Evolutionary conservation across 2,329 filamentous ascomycete species (phyloP).

Genomic region (Scytalidium lignicola): DNA sequence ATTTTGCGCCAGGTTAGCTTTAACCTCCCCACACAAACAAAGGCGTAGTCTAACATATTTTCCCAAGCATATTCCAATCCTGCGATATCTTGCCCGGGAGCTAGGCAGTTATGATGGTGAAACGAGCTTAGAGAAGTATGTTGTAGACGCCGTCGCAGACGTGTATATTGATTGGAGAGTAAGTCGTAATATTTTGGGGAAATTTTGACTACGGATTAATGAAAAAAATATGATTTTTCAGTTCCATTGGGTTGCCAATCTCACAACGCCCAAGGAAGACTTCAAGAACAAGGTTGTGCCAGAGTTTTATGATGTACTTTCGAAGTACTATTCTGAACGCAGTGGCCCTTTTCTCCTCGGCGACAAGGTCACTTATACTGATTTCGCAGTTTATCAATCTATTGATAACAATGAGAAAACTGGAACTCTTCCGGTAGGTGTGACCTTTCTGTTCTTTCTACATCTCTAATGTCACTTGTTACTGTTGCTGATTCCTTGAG

Average conservation of each 20-base stretch:
- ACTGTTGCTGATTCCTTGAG: not conserved
- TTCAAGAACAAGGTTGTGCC: constrained; percentile 28
- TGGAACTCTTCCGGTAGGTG: constrained; percentile 27
- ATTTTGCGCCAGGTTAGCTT: constrained; percentile 20
- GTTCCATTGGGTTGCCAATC: constrained; percentile 23
- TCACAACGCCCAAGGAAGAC: constrained; percentile 20
- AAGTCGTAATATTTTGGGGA: constrained; percentile 13
- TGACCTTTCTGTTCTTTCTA: not conserved
- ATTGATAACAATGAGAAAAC: constrained; percentile 32
- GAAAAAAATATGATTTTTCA: constrained; percentile 2
- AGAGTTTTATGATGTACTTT: constrained; percentile 27
- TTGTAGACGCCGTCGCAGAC: constrained; percentile 32
- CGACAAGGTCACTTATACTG: constrained; percentile 31
- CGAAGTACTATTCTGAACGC: constrained; percentile 25
- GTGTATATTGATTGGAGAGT: constrained; percentile 37
- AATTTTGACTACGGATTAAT: not conserved
- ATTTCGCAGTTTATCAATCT: constrained; percentile 35
- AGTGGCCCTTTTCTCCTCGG: constrained; percentile 33
- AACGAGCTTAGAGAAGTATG: constrained; percentile 31
- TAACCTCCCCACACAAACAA: not conserved
- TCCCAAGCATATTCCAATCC: constrained; percentile 26
- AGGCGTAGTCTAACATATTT: not conserved
- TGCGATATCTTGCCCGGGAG: constrained; percentile 32
- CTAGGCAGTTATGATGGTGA: constrained; percentile 32
- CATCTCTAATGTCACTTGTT: not conserved